Conservation (phyloP, 129 eudicot species). For the Logfia minima region DNA sequence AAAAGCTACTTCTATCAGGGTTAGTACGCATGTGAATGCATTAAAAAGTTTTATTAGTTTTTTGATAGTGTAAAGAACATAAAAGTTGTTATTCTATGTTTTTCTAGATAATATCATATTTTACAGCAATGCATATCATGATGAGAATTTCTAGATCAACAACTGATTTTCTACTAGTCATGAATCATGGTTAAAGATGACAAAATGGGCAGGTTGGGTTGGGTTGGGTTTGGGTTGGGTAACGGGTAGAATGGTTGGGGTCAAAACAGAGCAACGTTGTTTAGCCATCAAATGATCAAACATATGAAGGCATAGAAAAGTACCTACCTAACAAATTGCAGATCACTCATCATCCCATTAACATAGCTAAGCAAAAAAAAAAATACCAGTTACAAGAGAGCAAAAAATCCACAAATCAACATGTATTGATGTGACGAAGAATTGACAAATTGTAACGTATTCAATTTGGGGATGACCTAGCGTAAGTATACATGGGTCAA, state of each 20-base stretch:
- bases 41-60: background rate
- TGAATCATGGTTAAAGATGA: background rate
- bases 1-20: background rate
- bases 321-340: background rate
- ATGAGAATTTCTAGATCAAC: background rate
- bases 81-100: background rate
- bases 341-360: background rate
- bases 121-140: background rate
- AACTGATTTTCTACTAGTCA: background rate
- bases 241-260: no score
- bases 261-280: background rate
- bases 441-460: conserved; percentile 28
- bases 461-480: conserved; percentile 25
- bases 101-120: background rate
- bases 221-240: background rate
- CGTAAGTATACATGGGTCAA: conserved; percentile 30
- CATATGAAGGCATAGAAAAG: background rate
- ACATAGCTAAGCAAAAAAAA: background rate
- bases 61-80: background rate
- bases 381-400: background rate
- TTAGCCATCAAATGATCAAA: background rate
- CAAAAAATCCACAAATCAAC: conserved; percentile 5
- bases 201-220: background rate
- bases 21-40: background rate
- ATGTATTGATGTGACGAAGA: conserved; percentile 32